Conservation (phyloP, 2,329 filamentous ascomycete genomes). For the Bretziella fagacearum region DNA sequence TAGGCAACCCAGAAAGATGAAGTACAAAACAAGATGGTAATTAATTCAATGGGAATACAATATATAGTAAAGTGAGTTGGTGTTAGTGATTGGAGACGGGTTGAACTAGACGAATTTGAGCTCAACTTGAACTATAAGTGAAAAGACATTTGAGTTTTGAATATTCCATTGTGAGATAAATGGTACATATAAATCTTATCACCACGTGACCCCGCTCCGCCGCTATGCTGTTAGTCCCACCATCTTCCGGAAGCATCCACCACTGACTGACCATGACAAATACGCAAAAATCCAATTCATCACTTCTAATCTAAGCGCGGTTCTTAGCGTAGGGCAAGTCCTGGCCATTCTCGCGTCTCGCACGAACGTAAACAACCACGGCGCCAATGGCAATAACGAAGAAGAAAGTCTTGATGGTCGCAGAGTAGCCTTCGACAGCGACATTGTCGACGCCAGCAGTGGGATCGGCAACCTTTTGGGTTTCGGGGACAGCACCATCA, state of each 20-base stretch:
- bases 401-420: slow-evolving; percentile 11
- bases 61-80: no score
- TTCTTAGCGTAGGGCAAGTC: slow-evolving; percentile 8
- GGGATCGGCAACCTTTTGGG: slow-evolving; percentile 8
- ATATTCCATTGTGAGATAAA: no score
- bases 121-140: not conserved
- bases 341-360: slow-evolving; percentile 8
- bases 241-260: no score
- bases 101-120: not conserved
- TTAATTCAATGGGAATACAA: not conserved
- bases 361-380: slow-evolving; percentile 11
- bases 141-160: not conserved
- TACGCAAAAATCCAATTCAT: no score
- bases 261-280: no score
- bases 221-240: no score
- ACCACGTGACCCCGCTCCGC: slow-evolving; percentile 8
- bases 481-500: slow-evolving; percentile 13
- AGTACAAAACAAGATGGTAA: not conserved
- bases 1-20: not conserved
- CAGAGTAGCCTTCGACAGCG: slow-evolving; percentile 10
- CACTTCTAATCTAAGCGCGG: slow-evolving; percentile 2
- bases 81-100: no score
- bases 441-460: slow-evolving; percentile 1
- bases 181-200: slow-evolving; percentile 7
- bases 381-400: slow-evolving; percentile 13